Conservation (phyloP, 352 stramenopile genomes). For the Pelagophyceae sp. region DNA sequence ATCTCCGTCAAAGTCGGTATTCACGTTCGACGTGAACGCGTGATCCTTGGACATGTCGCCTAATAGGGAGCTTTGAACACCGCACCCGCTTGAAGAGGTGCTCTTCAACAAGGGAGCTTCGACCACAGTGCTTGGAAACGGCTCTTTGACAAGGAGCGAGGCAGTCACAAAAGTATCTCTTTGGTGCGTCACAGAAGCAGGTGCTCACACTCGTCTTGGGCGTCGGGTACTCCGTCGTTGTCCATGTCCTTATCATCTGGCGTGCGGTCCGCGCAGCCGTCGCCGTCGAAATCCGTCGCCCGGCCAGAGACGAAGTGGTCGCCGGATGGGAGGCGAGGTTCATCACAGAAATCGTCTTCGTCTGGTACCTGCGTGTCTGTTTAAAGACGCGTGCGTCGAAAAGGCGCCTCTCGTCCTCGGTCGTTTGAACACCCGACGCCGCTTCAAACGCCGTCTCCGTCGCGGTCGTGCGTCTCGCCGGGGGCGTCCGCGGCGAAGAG, state of each 20-base stretch:
- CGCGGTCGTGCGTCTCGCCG: not conserved
- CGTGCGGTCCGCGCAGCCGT: not conserved
- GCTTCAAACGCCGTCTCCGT: slow-evolving; percentile 7
- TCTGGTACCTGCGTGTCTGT: too few species aligned
- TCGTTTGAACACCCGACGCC: too few species aligned
- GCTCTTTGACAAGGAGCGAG: too few species aligned
- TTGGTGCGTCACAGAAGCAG: too few species aligned
- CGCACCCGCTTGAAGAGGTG: too few species aligned
- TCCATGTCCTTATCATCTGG: not conserved
- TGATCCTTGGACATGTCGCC: not conserved
- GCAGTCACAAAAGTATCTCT: too few species aligned
- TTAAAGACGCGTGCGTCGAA: too few species aligned
- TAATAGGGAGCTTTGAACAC: too few species aligned
- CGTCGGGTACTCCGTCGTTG: not conserved
- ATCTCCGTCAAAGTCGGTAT: slow-evolving; percentile 2
- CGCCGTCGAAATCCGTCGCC: slow-evolving; percentile 4
- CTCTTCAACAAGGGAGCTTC: too few species aligned
- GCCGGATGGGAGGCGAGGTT: not conserved
- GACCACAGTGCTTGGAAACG: too few species aligned
- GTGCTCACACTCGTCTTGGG: not conserved
- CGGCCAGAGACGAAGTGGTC: not conserved
- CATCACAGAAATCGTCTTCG: not conserved
- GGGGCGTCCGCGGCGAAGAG: not conserved
- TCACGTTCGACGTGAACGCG: not conserved
- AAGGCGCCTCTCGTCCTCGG: too few species aligned